Percentiles rank a stretch among this genome's conserved stretches.
Evolutionary conservation across 179 eudicot genomes (phyloP).

Genomic region (Sideroxylon spinosum): DNA sequence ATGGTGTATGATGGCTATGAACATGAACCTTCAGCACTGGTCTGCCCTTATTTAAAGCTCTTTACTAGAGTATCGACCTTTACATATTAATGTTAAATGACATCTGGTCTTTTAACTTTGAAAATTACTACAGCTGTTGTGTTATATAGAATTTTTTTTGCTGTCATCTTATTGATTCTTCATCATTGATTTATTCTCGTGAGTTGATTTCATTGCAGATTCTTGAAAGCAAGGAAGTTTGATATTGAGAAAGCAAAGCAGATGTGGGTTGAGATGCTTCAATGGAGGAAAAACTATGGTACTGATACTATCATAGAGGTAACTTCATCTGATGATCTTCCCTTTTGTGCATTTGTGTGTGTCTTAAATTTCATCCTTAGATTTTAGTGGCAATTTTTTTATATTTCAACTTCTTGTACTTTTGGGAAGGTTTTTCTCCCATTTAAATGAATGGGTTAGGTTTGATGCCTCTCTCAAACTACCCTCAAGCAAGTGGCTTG

Average conservation of each 20-base stretch:
- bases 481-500: slow-evolving; percentile 1
- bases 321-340: slow-evolving; percentile 7
- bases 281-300: slow-evolving; percentile 64
- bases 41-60: not conserved
- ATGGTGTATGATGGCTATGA: slow-evolving; percentile 2
- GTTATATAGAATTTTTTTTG: not conserved
- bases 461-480: not conserved
- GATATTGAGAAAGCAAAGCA: slow-evolving; percentile 51
- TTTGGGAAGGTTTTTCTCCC: not conserved
- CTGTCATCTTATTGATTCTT: not conserved
- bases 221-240: slow-evolving; percentile 61
- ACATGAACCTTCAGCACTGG: not conserved
- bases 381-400: not conserved
- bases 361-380: not conserved
- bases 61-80: not conserved
- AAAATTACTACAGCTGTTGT: not conserved
- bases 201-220: slow-evolving; percentile 26
- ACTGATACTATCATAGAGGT: slow-evolving; percentile 63
- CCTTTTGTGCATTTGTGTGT: not conserved
- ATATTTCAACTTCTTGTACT: not conserved
- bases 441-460: not conserved
- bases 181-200: not conserved
- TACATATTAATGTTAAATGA: not conserved
- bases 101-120: not conserved
- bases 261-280: slow-evolving; percentile 71